A percentile compares a stretch with the other conserved stretches of the same genome.
phyloP scores from a whole-genome alignment of 116 monocot species.

The Trichopus zeylanicus region DNA sequence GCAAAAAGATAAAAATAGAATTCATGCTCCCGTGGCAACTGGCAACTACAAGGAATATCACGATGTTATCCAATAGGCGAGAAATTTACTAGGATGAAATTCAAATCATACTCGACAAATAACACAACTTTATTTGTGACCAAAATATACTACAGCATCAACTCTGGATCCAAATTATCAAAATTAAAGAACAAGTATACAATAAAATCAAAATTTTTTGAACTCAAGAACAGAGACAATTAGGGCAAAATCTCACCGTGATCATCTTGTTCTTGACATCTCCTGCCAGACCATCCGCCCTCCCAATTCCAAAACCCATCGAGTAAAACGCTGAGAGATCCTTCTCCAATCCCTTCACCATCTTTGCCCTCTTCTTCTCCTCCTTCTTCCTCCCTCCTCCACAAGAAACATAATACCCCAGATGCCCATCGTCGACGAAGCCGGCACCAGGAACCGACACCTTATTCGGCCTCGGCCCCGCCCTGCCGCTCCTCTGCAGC shows the following conservation, averaged over 20 bases:
- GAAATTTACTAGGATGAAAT: no score
- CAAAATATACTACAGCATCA: no score
- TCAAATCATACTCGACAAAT: no score
- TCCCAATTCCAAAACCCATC: slow-evolving; percentile 11
- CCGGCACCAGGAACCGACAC: slow-evolving; percentile 4
- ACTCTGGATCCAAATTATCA: no score
- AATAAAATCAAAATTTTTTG: no score
- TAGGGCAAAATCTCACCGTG: slow-evolving; percentile 6
- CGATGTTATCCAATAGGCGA: no score
- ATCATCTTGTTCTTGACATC: slow-evolving; percentile 28
- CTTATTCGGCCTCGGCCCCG: slow-evolving; percentile 6
- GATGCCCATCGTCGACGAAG: slow-evolving; percentile 33
- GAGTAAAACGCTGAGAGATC: slow-evolving; percentile 19
- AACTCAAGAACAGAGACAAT: background rate
- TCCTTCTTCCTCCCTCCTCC: slow-evolving; percentile 10
- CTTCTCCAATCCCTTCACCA: slow-evolving; percentile 16
- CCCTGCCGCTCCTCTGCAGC: background rate
- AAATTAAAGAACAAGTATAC: no score
- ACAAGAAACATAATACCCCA: slow-evolving; percentile 19
- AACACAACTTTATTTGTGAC: no score
- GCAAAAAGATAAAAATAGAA: no score
- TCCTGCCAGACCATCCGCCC: slow-evolving; percentile 1
- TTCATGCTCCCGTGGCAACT: no score
- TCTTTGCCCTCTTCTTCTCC: slow-evolving; percentile 20
- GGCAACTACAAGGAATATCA: no score